A percentile compares a stretch with the other conserved stretches of the same genome.
Conservation (phyloP, 192 early-diverging fungal species). For the Gaertneriomyces semiglobifer region DNA sequence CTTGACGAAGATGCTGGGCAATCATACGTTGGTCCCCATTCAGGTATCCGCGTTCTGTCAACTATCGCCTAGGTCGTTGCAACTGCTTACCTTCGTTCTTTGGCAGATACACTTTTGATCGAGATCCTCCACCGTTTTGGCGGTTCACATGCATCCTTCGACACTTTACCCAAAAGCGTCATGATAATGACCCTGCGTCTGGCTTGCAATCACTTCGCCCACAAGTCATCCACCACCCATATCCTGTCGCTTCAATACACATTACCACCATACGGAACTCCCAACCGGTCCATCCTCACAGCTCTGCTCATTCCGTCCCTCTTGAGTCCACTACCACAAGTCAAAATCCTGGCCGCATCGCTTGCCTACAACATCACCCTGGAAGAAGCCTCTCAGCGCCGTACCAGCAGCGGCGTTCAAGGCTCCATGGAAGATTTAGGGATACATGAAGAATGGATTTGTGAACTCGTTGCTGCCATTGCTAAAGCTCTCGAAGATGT, state of each 20-base stretch:
- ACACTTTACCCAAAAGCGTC: slow-evolving; percentile 48
- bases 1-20: slow-evolving; percentile 41
- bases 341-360: slow-evolving; percentile 63
- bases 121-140: slow-evolving; percentile 23
- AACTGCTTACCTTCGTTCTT: no score
- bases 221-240: slow-evolving; percentile 31
- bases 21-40: slow-evolving; percentile 38
- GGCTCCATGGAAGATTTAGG: slow-evolving; percentile 24
- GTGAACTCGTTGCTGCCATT: slow-evolving; percentile 65
- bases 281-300: slow-evolving; percentile 53
- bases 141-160: slow-evolving; percentile 5
- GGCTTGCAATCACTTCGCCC: slow-evolving; percentile 58
- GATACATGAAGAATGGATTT: slow-evolving; percentile 67
- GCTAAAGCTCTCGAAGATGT: slow-evolving; percentile 51
- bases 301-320: slow-evolving; percentile 60
- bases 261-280: slow-evolving; percentile 13
- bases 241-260: slow-evolving; percentile 26
- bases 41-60: slow-evolving; percentile 8
- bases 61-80: no score
- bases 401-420: slow-evolving; percentile 17
- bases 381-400: slow-evolving; percentile 46
- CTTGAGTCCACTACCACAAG: slow-evolving; percentile 46
- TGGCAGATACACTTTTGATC: slow-evolving; percentile 22
- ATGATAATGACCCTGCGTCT: slow-evolving; percentile 60
- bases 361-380: slow-evolving; percentile 67